Evolutionary conservation across 2,329 filamentous ascomycete species (phyloP).

Genomic region (Scolecobasidium constrictum): DNA sequence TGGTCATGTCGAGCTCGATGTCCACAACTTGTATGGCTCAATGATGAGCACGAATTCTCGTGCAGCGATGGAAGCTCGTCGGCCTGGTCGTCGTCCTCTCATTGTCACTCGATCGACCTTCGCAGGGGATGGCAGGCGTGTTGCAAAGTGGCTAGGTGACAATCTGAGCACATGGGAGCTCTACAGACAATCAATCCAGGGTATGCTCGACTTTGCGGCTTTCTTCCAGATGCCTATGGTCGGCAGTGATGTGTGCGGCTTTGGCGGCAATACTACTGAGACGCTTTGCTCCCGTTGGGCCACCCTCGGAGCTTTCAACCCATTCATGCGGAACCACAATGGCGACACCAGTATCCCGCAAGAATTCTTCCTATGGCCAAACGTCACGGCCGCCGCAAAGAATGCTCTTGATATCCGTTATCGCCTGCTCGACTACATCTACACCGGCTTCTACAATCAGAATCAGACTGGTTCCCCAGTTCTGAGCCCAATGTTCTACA

Average conservation of each 20-base stretch:
- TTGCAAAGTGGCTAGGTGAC: constrained; percentile 53
- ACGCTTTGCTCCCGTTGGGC: constrained; percentile 68
- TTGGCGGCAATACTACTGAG: constrained; percentile 54
- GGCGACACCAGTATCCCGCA: constrained; percentile 42
- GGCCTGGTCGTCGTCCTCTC: constrained; percentile 53
- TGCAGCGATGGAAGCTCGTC: constrained; percentile 53
- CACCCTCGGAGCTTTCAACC: constrained; percentile 58
- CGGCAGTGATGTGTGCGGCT: constrained; percentile 64
- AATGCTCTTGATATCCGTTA: constrained; percentile 65
- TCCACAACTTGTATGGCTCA: constrained; percentile 66
- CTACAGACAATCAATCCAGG: constrained; percentile 30
- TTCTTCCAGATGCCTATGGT: constrained; percentile 39
- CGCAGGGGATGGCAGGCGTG: constrained; percentile 53
- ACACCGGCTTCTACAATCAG: constrained; percentile 57
- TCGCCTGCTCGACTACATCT: constrained; percentile 67
- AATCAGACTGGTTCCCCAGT: constrained; percentile 51
- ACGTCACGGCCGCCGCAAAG: constrained; percentile 52
- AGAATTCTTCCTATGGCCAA: constrained; percentile 62
- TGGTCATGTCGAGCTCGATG: constrained; percentile 60
- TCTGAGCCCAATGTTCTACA: constrained; percentile 60
- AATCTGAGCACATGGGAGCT: constrained; percentile 33
- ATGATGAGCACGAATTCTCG: constrained; percentile 61
- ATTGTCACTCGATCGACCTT: constrained; percentile 70
- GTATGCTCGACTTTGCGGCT: constrained; percentile 34
- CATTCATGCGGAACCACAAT: constrained; percentile 70